These are phyloP conservation scores for Serendipita sp. DNA, from an alignment of 768 basidiomycete species.

Conservation along the genomic window DNA sequence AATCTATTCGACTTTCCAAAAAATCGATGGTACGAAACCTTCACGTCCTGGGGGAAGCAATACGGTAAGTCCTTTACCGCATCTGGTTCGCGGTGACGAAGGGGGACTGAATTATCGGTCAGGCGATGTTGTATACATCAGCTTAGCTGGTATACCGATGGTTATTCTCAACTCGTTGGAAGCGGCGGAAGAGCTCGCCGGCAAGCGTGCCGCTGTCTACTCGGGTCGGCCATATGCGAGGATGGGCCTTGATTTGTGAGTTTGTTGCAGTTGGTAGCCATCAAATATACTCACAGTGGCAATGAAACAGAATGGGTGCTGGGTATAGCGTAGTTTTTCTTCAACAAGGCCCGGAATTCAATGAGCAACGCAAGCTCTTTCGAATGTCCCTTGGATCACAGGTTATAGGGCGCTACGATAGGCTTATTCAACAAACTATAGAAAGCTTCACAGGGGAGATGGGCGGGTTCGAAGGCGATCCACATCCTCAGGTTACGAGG, in stretches of 20 bases:
- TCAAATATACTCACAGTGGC: background rate
- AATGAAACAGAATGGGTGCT: background rate
- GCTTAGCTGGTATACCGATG: conserved; percentile 6
- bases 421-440: background rate
- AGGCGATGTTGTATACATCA: conserved; percentile 9
- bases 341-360: background rate
- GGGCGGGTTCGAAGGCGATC: background rate
- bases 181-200: conserved; percentile 9
- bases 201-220: conserved; percentile 13
- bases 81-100: background rate
- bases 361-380: background rate
- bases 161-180: conserved; percentile 10
- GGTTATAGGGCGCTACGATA: background rate
- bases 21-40: background rate
- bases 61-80: background rate
- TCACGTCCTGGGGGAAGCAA: background rate
- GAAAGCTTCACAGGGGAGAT: background rate
- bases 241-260: conserved; percentile 5
- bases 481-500: background rate
- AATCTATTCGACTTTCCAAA: conserved; percentile 1
- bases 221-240: conserved; percentile 11
- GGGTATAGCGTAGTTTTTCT: background rate
- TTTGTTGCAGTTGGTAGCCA: background rate
- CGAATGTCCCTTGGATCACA: background rate
- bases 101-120: background rate